A percentile compares a stretch with the other conserved stretches of the same genome.
phyloP scores from a whole-genome alignment of 441 rosid species.

The Erysimum cheiri region DNA sequence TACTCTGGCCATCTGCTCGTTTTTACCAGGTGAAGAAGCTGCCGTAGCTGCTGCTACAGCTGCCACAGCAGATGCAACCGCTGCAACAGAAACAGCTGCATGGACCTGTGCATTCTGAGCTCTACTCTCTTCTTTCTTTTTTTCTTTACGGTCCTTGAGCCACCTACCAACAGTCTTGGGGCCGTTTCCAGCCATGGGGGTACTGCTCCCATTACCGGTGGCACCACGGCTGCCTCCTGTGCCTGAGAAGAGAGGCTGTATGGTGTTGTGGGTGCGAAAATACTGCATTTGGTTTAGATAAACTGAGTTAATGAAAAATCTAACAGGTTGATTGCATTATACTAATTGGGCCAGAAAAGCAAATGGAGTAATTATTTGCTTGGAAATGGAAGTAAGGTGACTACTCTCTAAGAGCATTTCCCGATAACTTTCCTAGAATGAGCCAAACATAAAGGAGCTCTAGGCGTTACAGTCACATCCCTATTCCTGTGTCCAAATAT shows the following conservation, averaged over 20 bases:
- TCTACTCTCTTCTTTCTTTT: constrained; percentile 87
- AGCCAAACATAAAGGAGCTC: constrained; percentile 7
- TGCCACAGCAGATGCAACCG: constrained; percentile 89
- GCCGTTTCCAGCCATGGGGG: constrained; percentile 54
- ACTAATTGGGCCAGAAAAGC: neutral
- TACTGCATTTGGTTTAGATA: constrained; percentile 50
- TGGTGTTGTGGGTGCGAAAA: constrained; percentile 78
- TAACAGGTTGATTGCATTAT: neutral
- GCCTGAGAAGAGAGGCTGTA: constrained; percentile 69
- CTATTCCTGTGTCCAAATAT: constrained; percentile 6
- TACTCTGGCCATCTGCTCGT: constrained; percentile 69
- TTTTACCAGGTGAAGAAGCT: constrained; percentile 61
- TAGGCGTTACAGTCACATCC: constrained; percentile 21
- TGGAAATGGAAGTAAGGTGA: neutral
- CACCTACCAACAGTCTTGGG: constrained; percentile 93
- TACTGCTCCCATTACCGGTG: constrained; percentile 46
- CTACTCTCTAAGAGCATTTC: neutral
- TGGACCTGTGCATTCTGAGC: constrained; percentile 87
- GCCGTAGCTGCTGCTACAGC: constrained; percentile 84
- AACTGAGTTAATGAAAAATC: neutral
- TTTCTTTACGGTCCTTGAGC: constrained; percentile 93
- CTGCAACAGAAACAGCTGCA: constrained; percentile 87
- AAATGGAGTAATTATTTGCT: neutral
- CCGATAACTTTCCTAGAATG: neutral
- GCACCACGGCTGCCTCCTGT: constrained; percentile 57